Percentiles rank a stretch among this genome's conserved stretches.
Conservation (phyloP, 2,329 filamentous ascomycete species). For the Pseudocercospora crystallina region DNA sequence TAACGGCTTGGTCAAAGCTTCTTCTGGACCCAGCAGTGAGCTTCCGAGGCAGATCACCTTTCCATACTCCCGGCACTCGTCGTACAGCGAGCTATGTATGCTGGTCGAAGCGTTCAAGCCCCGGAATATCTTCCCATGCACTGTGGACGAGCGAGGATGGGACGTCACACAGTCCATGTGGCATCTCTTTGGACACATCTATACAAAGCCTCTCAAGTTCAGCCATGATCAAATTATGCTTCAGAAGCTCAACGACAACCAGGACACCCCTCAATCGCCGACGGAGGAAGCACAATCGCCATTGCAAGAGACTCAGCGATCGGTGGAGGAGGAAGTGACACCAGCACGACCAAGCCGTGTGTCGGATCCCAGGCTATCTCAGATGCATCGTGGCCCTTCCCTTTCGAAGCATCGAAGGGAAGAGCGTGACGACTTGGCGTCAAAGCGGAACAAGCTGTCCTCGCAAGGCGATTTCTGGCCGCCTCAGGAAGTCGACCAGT, state of each 20-base stretch:
- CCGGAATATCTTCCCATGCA: slow-evolving; percentile 79
- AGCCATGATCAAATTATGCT: slow-evolving; percentile 65
- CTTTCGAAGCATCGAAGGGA: not conserved
- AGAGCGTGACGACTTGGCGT: not conserved
- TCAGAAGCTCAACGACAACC: slow-evolving; percentile 5
- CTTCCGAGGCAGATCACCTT: slow-evolving; percentile 53
- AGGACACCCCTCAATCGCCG: too few relatives aligned
- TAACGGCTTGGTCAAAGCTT: slow-evolving; percentile 13
- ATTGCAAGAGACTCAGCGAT: not conserved
- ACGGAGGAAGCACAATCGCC: too few relatives aligned
- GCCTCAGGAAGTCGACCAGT: slow-evolving; percentile 2
- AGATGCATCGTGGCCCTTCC: not conserved
- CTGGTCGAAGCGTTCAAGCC: slow-evolving; percentile 69
- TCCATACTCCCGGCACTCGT: slow-evolving; percentile 87
- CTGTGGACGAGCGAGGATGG: slow-evolving; percentile 64
- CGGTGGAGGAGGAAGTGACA: not conserved
- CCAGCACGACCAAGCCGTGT: too few relatives aligned
- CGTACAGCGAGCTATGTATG: slow-evolving; percentile 73
- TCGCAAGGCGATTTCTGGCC: slow-evolving; percentile 7
- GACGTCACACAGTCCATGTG: slow-evolving; percentile 61
- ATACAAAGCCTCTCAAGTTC: slow-evolving; percentile 58
- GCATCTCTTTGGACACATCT: slow-evolving; percentile 70
- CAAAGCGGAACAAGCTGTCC: slow-evolving; percentile 8
- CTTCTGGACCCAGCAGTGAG: not conserved
- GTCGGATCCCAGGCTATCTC: too few relatives aligned